Conservation (phyloP, 1,139 yeast species). For the Saccharomyces pastorianus region DNA sequence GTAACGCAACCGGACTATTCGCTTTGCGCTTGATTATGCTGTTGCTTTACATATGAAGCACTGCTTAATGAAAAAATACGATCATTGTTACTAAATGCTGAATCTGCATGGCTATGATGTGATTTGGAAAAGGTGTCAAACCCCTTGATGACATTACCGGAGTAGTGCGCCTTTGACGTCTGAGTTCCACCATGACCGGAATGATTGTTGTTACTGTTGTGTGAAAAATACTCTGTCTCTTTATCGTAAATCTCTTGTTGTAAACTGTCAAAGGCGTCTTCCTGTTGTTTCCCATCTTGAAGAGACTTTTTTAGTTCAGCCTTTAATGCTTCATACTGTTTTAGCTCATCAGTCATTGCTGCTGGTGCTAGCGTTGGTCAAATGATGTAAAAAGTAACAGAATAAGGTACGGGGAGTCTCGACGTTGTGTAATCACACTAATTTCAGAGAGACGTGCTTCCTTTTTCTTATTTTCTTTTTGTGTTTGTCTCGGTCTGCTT, state of each 20-base stretch:
- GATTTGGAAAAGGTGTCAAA: constrained; percentile 70
- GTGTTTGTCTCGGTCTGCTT: no score
- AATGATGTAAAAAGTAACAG: background rate
- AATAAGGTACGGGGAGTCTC: no score
- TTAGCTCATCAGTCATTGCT: constrained; percentile 28
- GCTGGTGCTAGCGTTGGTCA: background rate
- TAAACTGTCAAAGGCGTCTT: constrained; percentile 49
- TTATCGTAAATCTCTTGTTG: constrained; percentile 79
- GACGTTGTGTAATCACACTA: no score
- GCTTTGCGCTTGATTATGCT: constrained; percentile 36
- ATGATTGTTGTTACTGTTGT: constrained; percentile 35
- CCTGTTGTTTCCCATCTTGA: constrained; percentile 54
- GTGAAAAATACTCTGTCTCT: constrained; percentile 73
- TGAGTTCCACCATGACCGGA: constrained; percentile 1
- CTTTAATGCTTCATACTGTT: constrained; percentile 61
- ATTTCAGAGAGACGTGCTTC: no score
- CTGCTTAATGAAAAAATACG: constrained; percentile 79
- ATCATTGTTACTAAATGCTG: constrained; percentile 64
- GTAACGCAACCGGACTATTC: constrained; percentile 4
- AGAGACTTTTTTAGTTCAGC: constrained; percentile 61
- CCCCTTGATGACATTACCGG: constrained; percentile 83
- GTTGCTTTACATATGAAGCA: constrained; percentile 57
- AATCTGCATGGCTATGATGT: constrained; percentile 36
- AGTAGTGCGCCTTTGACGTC: constrained; percentile 28
- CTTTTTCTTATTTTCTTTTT: no score